Percentiles rank a stretch among this genome's conserved stretches.
Conservation (phyloP, 345 rosid species). For the Acer saccharum region DNA sequence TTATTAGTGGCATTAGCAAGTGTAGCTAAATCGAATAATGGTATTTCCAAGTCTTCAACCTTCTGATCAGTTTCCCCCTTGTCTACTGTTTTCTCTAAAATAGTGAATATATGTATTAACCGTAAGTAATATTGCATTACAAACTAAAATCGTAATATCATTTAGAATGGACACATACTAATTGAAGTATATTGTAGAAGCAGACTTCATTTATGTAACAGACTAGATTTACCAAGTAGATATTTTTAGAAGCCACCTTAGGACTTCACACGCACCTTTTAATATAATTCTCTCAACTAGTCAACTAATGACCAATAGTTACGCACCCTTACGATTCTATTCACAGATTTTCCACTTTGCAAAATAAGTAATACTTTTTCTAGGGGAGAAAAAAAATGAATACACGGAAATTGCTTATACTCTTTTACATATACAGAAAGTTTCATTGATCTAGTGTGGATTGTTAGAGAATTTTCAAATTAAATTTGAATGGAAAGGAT, state of each 20-base stretch:
- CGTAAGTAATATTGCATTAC: too few species aligned
- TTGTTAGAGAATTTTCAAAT: too few species aligned
- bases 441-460: too few species aligned
- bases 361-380: neutral
- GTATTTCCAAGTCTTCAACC: conserved; percentile 17
- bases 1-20: conserved; percentile 28
- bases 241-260: too few species aligned
- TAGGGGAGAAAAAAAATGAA: neutral
- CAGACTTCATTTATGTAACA: neutral
- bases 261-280: too few species aligned
- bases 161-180: too few species aligned
- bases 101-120: too few species aligned
- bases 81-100: too few species aligned
- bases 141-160: too few species aligned
- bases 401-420: neutral
- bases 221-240: too few species aligned
- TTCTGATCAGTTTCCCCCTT: neutral
- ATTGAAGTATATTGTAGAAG: too few species aligned
- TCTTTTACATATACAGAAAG: neutral
- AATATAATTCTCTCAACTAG: neutral
- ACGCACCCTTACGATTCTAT: neutral
- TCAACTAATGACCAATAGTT: neutral
- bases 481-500: too few species aligned
- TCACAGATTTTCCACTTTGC: neutral
- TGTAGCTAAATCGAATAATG: conserved; percentile 17